These are phyloP conservation scores for Ephemerocybe angulata DNA, from an alignment of 768 basidiomycete species.

Conservation along the genomic window DNA sequence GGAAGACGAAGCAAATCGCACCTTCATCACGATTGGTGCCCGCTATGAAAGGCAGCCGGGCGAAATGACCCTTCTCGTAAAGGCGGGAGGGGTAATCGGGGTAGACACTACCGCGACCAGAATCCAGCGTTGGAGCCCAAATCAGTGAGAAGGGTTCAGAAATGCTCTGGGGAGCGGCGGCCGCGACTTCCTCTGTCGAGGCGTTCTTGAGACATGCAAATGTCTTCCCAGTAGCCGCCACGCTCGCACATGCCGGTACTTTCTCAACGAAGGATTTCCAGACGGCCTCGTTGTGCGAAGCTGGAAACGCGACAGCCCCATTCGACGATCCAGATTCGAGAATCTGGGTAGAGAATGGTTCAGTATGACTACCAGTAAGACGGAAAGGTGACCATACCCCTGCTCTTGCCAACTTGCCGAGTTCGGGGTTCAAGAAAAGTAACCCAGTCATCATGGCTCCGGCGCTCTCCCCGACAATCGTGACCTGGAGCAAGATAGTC, in stretches of 20 bases:
- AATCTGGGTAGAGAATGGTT: conserved; percentile 28
- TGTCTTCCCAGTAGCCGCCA: conserved; percentile 24
- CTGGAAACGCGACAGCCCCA: conserved; percentile 27
- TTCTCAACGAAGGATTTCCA: conserved; percentile 39
- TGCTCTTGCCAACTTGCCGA: conserved; percentile 31
- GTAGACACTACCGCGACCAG: conserved; percentile 34
- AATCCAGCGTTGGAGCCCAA: conserved; percentile 39
- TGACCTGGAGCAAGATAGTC: conserved; percentile 31
- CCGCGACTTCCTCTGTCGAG: conserved; percentile 21
- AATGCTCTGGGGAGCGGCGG: conserved; percentile 9
- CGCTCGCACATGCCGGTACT: conserved; percentile 30
- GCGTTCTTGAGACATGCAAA: conserved; percentile 31
- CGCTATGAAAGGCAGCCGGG: conserved; percentile 42
- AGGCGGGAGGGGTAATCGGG: conserved; percentile 37
- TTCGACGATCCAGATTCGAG: conserved; percentile 40
- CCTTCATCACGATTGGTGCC: conserved; percentile 47
- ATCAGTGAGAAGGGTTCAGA: conserved; percentile 5
- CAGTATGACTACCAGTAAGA: neutral
- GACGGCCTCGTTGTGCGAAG: conserved; percentile 27
- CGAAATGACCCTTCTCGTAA: conserved; percentile 21
- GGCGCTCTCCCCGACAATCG: conserved; percentile 53
- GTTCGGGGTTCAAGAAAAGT: conserved; percentile 32
- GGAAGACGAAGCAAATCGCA: conserved; percentile 12
- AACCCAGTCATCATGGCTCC: conserved; percentile 47
- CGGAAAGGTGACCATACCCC: conserved; percentile 17